Evolutionary conservation across 2,329 filamentous ascomycete genomes (phyloP), one percentile per base, ranked within the genome.

Genomic region (Moelleriella libera): DNA sequence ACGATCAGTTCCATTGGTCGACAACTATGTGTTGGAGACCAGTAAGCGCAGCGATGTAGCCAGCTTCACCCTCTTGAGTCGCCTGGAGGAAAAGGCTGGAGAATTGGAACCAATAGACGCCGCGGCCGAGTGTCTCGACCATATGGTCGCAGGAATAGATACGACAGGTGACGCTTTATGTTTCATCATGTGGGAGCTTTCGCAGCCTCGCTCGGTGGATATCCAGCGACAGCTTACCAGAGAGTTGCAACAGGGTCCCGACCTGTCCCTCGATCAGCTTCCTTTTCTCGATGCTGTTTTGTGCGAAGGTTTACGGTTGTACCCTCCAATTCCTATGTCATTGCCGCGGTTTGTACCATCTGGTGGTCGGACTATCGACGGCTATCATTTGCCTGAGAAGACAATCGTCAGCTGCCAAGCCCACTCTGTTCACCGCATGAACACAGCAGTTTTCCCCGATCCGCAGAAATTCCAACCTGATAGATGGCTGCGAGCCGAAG

Each of bases 401-500:
- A 75, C 76, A 0, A 68, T 78, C 41, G 78, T 80, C 45, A 80
- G 78, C 57, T 74, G 72, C 51, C 78, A 82, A 60, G 72, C 78
- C 1, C 77, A 72, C 56, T 80, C 77, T 9, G 67, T 80, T 34
- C 76, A 82, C 52, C 71, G 73, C 21, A 66, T 78, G 48, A 74
- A 82, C 52, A 60, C 65, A 9, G 72, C 80, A 48, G 82, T 88
- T 1, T 97, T 94, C 60, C 80, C 83, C 1, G 75, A 88, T 42
- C 84, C 88, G 0, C 84, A 94, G 50, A 65, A 63, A 5, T 96
- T 89, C 58, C 72, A 82, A 45, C 89, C 89, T 0, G 85, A 90
- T 48, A 75, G 90, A 54, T 96, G 89, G 89, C 76, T 95, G 53
- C 78, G 74, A 12, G 71, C 75, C 7, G 74, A 82, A 43, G 87